phyloP scores from a whole-genome alignment of 371 early-diverging fungal genomes.

The Zopfochytrium polystomum region DNA sequence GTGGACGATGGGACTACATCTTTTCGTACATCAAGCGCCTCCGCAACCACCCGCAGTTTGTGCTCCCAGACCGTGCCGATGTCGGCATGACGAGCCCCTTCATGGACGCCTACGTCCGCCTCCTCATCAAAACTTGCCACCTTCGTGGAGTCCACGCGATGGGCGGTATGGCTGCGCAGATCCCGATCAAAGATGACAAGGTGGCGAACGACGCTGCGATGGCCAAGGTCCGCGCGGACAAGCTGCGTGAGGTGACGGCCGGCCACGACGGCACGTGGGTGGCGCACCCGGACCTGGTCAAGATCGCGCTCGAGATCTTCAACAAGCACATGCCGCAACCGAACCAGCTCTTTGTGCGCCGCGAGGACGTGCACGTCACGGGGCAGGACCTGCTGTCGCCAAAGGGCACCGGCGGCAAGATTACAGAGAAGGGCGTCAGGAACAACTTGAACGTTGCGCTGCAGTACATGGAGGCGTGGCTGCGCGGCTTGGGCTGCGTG shows the following conservation, averaged over 20 bases:
- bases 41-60: no score
- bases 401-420: conserved; percentile 66
- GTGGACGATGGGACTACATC: conserved; percentile 98
- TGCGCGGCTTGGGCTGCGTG: conserved; percentile 95
- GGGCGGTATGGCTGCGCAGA: conserved; percentile 98
- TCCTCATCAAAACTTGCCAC: conserved; percentile 95
- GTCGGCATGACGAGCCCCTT: conserved; percentile 93
- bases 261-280: conserved; percentile 45
- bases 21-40: conserved; percentile 95
- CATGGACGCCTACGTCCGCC: conserved; percentile 92
- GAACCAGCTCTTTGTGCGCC: conserved; percentile 87
- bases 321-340: conserved; percentile 93
- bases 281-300: conserved; percentile 93
- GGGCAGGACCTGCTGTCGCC: conserved; percentile 82
- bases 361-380: conserved; percentile 84
- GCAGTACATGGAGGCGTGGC: conserved; percentile 90
- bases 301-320: conserved; percentile 82
- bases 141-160: conserved; percentile 96
- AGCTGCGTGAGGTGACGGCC: conserved; percentile 81
- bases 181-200: conserved; percentile 89
- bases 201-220: conserved; percentile 85
- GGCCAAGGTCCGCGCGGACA: conserved; percentile 89
- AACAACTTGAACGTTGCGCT: conserved; percentile 88
- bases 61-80: conserved; percentile 85
- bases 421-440: no score